Base-by-base conservation (phyloP, 116 monocot species). In the Trichopus zeylanicus region DNA sequence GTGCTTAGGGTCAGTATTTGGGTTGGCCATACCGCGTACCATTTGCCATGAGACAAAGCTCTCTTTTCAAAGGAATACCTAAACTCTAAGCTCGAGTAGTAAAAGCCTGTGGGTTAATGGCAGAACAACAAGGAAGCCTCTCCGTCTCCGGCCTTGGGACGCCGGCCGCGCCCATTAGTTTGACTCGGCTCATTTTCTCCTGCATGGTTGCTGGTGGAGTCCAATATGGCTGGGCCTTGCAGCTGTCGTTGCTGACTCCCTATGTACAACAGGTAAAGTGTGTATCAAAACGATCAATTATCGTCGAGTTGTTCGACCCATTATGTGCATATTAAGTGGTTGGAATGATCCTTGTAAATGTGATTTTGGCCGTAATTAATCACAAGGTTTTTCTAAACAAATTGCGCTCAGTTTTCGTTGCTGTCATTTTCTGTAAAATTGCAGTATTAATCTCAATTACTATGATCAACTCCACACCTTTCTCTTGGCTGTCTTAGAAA, bases 201-300 rank as follows among this genome's bases (percentile, higher is more conserved):
- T 72, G 76, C 61, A 75, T 68, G 71, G 81, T 79, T 24, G 80
- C 85, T 28, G 80, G 80, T 25, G 85, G 85, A 1, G 70, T 85
- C 31, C 85, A 85, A 67, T 85, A 76, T 73, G 85, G 85, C 1
- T 85, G 85, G 85, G 85, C 85, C 0, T 46, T 85, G 11, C 85
- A 85, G 64, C 63, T 85, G 16, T 85, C 85, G 0, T 73, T 85
- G 51, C 72, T 85, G 33, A 85, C 85, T 7, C 85, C 85, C 7
- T 85, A 80, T 70, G 73, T 80, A 33, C 85, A 85, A 80, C 25
- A 0, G 6, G 5, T 19, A 23, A 3, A 28, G 15, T 25, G 11
- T 15, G 23, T 39, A 23, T 13, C 39, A 25, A 8, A 23, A 24
- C n/a, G 26, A 25, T 39, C 15, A 15, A 12, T 24, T 15, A n/a